Base-by-base conservation (phyloP, 1,284 basidiomycete genomes). In the Ustilago sp. region DNA sequence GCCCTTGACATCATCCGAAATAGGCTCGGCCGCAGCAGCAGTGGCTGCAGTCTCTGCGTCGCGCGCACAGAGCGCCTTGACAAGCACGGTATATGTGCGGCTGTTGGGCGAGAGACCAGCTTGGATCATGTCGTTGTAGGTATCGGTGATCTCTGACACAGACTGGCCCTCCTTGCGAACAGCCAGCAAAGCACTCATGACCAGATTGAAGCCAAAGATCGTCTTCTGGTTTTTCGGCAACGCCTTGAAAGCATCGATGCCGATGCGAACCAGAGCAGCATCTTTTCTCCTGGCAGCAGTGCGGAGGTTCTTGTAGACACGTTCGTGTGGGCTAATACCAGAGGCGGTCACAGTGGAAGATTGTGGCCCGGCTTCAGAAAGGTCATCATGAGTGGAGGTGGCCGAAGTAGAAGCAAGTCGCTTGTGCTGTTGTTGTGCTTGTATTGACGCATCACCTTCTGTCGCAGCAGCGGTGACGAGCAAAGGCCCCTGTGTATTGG, bases 81-180 rank as follows among this genome's bases (percentile, higher is more conserved):
- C 91, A 59, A 95, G 88, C 39, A 87, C 87, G n/a, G 88, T 85
- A 83, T 94, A 95, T 0, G 94, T 95, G 43, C 86, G 82, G 12
- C 88, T 80, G 76, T 92, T 91, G 17, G 94, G 94, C 0, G 90
- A 83, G 13, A 94, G 83, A 28, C 90, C 90, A 50, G 88, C 88
- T n/a, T 89, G 87, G 53, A 94, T 87, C 89, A 95, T 91, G 63
- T 91, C 89, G 80, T 93, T 90, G 88, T 96, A 96, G 5, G 91
- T 89, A 65, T 91, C 90, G 70, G 93, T 87, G 55, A 94, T 87
- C 45, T 89, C 84, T 0, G 88, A 87, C 45, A 93, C 88, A 5
- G 90, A 89, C 74, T 91, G 89, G 15, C 90, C 91, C 13, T 83
- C 72, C 23, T 77, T 63, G 64, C 92, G 89, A 39, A 89, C 87